Evolutionary conservation across 1,139 yeast species (phyloP).

Genomic region (Protomyces inundatus): DNA sequence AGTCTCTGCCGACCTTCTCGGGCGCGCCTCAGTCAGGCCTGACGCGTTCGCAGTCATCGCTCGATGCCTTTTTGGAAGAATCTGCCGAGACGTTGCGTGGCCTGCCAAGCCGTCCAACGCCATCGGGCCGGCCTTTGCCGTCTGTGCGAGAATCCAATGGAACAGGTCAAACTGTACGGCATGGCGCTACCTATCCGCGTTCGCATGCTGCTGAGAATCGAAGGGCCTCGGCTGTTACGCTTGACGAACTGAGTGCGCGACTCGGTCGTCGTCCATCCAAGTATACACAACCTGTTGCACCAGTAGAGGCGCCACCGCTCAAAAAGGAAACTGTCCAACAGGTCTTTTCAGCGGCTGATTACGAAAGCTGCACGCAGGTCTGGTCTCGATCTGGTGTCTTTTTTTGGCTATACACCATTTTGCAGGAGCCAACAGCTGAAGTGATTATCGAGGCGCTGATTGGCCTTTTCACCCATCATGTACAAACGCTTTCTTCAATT

Average conservation of each 20-base stretch:
- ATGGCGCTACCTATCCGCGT: not conserved
- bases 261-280: not conserved
- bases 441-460: slow-evolving; percentile 53
- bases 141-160: not conserved
- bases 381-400: slow-evolving; percentile 50
- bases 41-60: not conserved
- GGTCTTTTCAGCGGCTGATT: slow-evolving; percentile 32
- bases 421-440: slow-evolving; percentile 38
- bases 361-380: slow-evolving; percentile 48
- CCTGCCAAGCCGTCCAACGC: not conserved
- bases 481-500: slow-evolving; percentile 51
- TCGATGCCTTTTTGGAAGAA: not conserved
- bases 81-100: not conserved
- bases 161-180: not conserved
- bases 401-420: slow-evolving; percentile 43
- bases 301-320: not conserved
- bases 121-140: not conserved
- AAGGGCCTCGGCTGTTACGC: not conserved
- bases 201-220: not conserved
- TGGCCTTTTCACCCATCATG: slow-evolving; percentile 49
- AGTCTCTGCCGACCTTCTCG: not conserved
- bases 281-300: not conserved
- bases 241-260: not conserved
- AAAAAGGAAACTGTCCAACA: not conserved
- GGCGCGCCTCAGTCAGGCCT: not conserved